Conservation (phyloP, 306 rosid species). For the Cyamopsis tetragonoloba region DNA sequence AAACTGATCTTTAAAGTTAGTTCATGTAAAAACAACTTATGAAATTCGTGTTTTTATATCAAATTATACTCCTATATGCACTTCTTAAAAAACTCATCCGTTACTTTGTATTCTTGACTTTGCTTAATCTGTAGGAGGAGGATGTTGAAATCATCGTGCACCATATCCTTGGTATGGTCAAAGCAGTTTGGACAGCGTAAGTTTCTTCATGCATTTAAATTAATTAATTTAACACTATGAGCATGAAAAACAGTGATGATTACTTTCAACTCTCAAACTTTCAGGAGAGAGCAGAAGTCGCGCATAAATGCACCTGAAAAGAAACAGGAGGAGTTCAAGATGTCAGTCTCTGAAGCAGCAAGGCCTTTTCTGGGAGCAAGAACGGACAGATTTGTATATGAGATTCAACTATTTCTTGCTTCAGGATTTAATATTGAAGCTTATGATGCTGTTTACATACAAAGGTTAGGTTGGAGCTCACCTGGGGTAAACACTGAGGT, state of each 20-base stretch:
- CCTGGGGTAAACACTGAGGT: constrained; percentile 42
- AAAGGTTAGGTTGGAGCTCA: constrained; percentile 74
- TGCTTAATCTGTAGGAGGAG: constrained; percentile 61
- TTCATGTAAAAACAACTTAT: too few species aligned
- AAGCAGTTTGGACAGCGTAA: constrained; percentile 48
- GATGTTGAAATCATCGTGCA: constrained; percentile 77
- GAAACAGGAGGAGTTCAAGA: constrained; percentile 52
- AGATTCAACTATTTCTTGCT: constrained; percentile 82
- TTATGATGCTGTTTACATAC: constrained; percentile 73
- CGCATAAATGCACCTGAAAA: constrained; percentile 35
- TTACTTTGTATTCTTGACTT: constrained; percentile 4
- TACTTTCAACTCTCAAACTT: constrained; percentile 11
- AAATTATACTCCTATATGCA: too few species aligned
- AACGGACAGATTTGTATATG: constrained; percentile 59
- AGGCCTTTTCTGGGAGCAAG: constrained; percentile 62
- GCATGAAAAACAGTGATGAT: background rate
- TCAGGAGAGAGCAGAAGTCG: constrained; percentile 41
- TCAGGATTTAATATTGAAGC: constrained; percentile 87
- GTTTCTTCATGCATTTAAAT: constrained; percentile 9
- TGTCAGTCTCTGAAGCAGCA: constrained; percentile 55
- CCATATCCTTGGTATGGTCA: constrained; percentile 60
- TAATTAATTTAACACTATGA: constrained; percentile 1
- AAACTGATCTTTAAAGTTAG: too few species aligned
- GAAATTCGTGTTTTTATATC: too few species aligned
- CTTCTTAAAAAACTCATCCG: too few species aligned